Evolutionary conservation across 257 asterid species (phyloP).

Genomic region (Fraxinus anomala): DNA sequence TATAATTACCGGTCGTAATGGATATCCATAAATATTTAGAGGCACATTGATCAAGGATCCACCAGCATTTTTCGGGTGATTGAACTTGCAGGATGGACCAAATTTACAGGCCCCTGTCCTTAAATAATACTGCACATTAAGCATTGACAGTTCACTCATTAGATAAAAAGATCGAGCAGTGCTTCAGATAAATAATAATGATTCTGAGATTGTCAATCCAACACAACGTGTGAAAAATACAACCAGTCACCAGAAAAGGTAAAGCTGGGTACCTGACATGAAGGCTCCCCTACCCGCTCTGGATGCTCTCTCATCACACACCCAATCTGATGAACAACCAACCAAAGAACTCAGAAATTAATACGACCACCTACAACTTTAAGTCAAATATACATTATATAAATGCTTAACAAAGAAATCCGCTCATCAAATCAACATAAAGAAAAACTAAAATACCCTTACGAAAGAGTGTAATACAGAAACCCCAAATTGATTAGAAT

Average conservation of each 20-base stretch:
- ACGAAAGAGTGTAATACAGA: background rate
- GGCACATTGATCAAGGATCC: slow-evolving; percentile 65
- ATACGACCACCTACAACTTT: background rate
- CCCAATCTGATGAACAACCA: slow-evolving; percentile 26
- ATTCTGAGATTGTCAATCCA: background rate
- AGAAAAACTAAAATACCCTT: background rate
- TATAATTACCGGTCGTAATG: slow-evolving; percentile 71
- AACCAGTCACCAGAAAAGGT: background rate
- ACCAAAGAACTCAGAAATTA: slow-evolving; percentile 11
- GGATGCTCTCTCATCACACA: slow-evolving; percentile 58
- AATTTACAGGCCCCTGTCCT: slow-evolving; percentile 88
- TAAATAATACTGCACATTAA: slow-evolving; percentile 66
- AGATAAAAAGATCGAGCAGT: background rate
- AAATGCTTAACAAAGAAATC: too few relatives aligned
- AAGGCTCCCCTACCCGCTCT: slow-evolving; percentile 79
- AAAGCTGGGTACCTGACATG: slow-evolving; percentile 65
- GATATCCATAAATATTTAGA: slow-evolving; percentile 75
- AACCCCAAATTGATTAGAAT: slow-evolving; percentile 14
- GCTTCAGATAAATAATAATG: background rate
- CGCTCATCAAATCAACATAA: slow-evolving; percentile 3
- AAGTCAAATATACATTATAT: too few relatives aligned
- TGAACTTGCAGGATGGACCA: slow-evolving; percentile 77
- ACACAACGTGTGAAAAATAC: background rate
- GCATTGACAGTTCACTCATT: background rate
- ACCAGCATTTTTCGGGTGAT: slow-evolving; percentile 83